phyloP scores from a whole-genome alignment of 176 grass and related monocot species.

The Eragrostis nindensis region DNA sequence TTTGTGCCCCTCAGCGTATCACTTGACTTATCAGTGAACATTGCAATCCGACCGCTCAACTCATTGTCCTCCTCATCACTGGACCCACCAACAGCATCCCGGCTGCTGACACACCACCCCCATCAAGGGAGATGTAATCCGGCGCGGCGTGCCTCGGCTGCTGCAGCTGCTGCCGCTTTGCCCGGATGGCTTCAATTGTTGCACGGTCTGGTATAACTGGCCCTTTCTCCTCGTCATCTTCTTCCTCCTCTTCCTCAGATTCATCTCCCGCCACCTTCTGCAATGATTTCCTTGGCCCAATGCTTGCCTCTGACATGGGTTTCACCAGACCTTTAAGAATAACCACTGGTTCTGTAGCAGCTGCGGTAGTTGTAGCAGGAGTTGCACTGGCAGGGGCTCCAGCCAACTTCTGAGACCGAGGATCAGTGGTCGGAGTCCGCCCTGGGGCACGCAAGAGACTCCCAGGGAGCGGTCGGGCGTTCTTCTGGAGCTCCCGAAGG shows the following conservation, averaged over 20 bases:
- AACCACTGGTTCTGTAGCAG: constrained; percentile 53
- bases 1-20: constrained; percentile 48
- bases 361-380: constrained; percentile 1
- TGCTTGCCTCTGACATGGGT: constrained; percentile 50
- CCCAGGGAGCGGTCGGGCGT: constrained; percentile 74
- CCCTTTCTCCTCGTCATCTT: constrained; percentile 43
- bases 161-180: constrained; percentile 83
- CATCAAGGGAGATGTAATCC: constrained; percentile 92
- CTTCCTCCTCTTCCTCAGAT: constrained; percentile 48
- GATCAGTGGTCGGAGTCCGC: constrained; percentile 17
- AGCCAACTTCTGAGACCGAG: constrained; percentile 32
- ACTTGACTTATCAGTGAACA: constrained; percentile 57
- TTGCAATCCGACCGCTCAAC: constrained; percentile 62
- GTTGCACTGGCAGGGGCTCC: constrained; percentile 20
- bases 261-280: constrained; percentile 40
- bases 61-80: constrained; percentile 93
- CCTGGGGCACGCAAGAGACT: constrained; percentile 48
- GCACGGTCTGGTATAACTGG: constrained; percentile 72
- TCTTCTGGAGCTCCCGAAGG: constrained; percentile 96
- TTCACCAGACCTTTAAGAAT: constrained; percentile 92
- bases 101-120: constrained; percentile 73
- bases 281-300: constrained; percentile 35
- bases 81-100: constrained; percentile 54
- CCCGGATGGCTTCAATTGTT: constrained; percentile 81
- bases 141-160: constrained; percentile 74